These are phyloP conservation scores for Cladosporium cucumerinum DNA, from an alignment of 2,329 filamentous ascomycete genomes.

Conservation along the genomic window DNA sequence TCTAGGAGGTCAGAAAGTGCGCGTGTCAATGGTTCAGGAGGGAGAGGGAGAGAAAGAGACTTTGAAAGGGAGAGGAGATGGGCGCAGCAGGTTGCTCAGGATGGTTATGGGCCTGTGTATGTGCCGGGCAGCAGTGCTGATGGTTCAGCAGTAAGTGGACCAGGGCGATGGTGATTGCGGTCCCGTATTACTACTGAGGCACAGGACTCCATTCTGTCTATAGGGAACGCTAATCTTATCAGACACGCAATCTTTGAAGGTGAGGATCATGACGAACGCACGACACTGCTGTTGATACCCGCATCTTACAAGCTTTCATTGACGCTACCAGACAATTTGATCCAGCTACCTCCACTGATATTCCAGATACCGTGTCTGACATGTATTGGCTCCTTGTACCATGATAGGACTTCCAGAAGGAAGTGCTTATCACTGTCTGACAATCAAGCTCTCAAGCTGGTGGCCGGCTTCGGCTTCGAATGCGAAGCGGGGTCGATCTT, in stretches of 20 bases:
- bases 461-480: neutral
- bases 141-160: neutral
- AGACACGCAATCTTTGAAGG: neutral
- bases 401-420: neutral
- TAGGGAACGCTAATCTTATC: neutral
- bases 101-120: conserved; percentile 10
- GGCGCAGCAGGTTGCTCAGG: conserved; percentile 12
- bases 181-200: neutral
- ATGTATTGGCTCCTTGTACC: neutral
- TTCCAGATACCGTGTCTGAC: neutral
- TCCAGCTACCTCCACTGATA: neutral
- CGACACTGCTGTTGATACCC: neutral
- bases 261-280: no score
- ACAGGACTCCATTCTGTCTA: neutral
- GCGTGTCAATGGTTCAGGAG: neutral
- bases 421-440: neutral
- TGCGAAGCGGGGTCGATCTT: neutral
- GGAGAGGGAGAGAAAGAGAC: neutral
- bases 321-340: neutral
- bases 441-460: neutral
- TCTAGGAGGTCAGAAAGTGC: neutral
- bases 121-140: conserved; percentile 2
- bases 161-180: neutral
- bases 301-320: neutral
- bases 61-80: conserved; percentile 11